Percentiles rank a stretch among this genome's conserved stretches.
Conservation (phyloP, 805 yeast species). For the Cyberlindnera euphorbiae region DNA sequence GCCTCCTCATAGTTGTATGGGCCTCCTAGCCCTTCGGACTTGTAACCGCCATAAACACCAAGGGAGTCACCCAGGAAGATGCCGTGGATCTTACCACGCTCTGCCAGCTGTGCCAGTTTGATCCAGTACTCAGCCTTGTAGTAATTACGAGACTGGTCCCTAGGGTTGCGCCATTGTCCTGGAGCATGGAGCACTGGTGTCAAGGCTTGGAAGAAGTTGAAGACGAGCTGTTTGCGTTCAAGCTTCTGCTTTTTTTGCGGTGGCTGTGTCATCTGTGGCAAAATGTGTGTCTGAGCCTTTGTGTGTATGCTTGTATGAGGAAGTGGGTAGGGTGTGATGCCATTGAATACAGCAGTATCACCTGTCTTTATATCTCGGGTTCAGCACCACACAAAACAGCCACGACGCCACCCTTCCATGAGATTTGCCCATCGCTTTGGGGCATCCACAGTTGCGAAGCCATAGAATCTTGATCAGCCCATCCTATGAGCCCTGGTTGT, state of each 20-base stretch:
- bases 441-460: too few species aligned
- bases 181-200: constrained; percentile 26
- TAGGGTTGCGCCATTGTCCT: constrained; percentile 26
- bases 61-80: constrained; percentile 38
- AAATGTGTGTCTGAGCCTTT: too few species aligned
- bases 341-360: too few species aligned
- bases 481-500: too few species aligned
- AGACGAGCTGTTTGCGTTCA: constrained; percentile 18
- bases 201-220: constrained; percentile 24
- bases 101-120: constrained; percentile 35
- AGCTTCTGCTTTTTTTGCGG: constrained; percentile 12
- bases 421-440: too few species aligned
- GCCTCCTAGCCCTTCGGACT: constrained; percentile 27
- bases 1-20: constrained; percentile 34
- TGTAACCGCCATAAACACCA: constrained; percentile 37
- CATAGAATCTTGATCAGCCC: too few species aligned
- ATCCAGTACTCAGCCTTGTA: constrained; percentile 34
- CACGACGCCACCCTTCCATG: too few species aligned
- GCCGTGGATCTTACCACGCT: constrained; percentile 36
- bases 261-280: constrained; percentile 11
- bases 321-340: too few species aligned
- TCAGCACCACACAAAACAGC: too few species aligned
- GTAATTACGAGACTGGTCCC: constrained; percentile 23
- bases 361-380: too few species aligned
- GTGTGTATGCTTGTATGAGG: too few species aligned